phyloP scores from a whole-genome alignment of 768 basidiomycete species.

The Mycena capillaripes region DNA sequence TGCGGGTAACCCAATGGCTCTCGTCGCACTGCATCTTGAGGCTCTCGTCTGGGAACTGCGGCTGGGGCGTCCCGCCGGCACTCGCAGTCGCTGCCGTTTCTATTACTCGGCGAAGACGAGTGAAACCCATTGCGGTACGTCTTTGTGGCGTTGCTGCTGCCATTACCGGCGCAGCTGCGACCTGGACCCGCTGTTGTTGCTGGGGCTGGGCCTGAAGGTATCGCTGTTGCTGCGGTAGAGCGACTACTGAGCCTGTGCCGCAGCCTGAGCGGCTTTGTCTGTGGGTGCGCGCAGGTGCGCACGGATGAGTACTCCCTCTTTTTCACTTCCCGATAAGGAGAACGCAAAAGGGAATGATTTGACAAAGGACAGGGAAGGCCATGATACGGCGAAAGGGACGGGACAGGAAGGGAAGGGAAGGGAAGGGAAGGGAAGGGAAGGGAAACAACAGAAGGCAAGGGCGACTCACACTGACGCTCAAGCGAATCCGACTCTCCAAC shows the following conservation, averaged over 20 bases:
- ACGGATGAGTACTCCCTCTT: too few relatives aligned
- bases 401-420: too few relatives aligned
- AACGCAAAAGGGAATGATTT: too few relatives aligned
- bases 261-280: slow-evolving; percentile 95
- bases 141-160: slow-evolving; percentile 12
- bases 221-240: neutral
- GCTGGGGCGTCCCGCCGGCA: slow-evolving; percentile 45
- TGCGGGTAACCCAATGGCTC: slow-evolving; percentile 26
- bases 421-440: too few relatives aligned
- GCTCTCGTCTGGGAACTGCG: slow-evolving; percentile 44
- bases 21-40: slow-evolving; percentile 32
- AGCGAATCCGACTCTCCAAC: slow-evolving; percentile 91
- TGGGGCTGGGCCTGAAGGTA: neutral
- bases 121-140: slow-evolving; percentile 37
- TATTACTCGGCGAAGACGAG: slow-evolving; percentile 37
- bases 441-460: neutral
- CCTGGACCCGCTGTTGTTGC: too few relatives aligned
- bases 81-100: neutral
- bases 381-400: too few relatives aligned
- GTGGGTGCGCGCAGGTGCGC: neutral
- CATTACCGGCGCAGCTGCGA: too few relatives aligned
- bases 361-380: too few relatives aligned
- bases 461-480: slow-evolving; percentile 88
- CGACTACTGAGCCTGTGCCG: slow-evolving; percentile 84
- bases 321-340: too few relatives aligned